Evolutionary conservation across 2,329 filamentous ascomycete genomes (phyloP), one percentile per base, ranked within the genome.

Genomic region (Claviceps capensis): DNA sequence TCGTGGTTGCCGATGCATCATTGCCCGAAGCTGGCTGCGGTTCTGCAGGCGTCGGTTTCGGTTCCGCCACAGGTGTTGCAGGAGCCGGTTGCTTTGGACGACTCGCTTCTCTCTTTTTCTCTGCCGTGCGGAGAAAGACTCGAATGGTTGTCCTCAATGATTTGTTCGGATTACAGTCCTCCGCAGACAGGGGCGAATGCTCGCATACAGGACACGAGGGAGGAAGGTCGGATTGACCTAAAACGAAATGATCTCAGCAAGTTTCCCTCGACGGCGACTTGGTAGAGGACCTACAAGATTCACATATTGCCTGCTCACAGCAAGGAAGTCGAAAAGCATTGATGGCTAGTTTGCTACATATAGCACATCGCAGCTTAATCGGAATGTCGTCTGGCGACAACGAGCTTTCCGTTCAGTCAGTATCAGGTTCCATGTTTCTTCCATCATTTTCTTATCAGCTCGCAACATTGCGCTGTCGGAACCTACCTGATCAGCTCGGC

Each of bases 291-390:
- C 51, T 56, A 96, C 93, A 98, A 58, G 75, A 78, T 63, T 91
- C 86, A 74, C 93, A 97, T 53, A 97, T 95, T 42, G 86, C 84
- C 65, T 95, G 91, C 63, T 96, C 93, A 68, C 93, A 98, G 70
- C 93, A 98, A 1, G 90, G 88, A 30, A 96, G 75, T 57, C 90
- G 86, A 66, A 88, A 95, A 8, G 91, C 88, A 65, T 96, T 94
- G 57, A 95, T 74, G 34, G 89, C 90, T 53, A 97, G 76, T 67
- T 87, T 89, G 71, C 86, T 93, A 71, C 93, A 98, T 60, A 88
- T 87, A 50, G 88, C 88, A 74, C 93, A 98, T 69, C 90, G 86
- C 57, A 98, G 78, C 75, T 95, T 96, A 62, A 90, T 88, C n/a
- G 93, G 93, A 53, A 96, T 89, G 56, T 93, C 88, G 61, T 91